A percentile compares a stretch with the other conserved stretches of the same genome.
These are phyloP conservation scores for Orobanche coerulescens DNA, from an alignment of 257 asterid species.

Conservation along the genomic window DNA sequence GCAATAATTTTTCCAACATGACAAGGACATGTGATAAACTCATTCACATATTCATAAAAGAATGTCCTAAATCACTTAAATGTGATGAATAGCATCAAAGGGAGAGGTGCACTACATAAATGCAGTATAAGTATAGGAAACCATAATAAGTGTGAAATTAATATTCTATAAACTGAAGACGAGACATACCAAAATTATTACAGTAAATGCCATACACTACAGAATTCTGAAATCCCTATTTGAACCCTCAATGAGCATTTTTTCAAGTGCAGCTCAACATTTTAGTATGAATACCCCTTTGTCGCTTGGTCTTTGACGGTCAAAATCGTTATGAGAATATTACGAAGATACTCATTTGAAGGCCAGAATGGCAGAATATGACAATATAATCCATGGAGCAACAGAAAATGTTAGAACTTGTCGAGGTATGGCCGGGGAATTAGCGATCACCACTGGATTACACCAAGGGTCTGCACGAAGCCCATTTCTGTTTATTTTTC, in stretches of 20 bases:
- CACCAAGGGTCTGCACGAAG: no score
- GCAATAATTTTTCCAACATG: constrained; percentile 10
- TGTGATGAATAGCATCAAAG: neutral
- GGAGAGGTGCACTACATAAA: neutral
- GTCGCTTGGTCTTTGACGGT: neutral
- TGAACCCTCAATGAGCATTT: neutral
- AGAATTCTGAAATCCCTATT: neutral
- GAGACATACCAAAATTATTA: neutral
- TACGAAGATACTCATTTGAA: neutral
- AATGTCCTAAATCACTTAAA: neutral
- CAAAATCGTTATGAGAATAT: neutral
- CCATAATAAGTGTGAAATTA: neutral
- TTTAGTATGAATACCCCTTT: neutral
- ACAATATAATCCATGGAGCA: no score
- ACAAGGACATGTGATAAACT: neutral
- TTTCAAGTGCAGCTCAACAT: neutral
- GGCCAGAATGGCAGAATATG: neutral
- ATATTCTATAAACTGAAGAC: neutral
- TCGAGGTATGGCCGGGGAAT: no score
- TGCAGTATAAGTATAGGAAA: neutral
- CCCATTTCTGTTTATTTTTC: no score
- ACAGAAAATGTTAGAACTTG: no score
- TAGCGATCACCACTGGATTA: no score
- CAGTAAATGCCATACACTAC: neutral
- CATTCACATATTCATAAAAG: neutral